Base-by-base conservation (phyloP, 2,329 filamentous ascomycete genomes). In the Mycogone perniciosa region DNA sequence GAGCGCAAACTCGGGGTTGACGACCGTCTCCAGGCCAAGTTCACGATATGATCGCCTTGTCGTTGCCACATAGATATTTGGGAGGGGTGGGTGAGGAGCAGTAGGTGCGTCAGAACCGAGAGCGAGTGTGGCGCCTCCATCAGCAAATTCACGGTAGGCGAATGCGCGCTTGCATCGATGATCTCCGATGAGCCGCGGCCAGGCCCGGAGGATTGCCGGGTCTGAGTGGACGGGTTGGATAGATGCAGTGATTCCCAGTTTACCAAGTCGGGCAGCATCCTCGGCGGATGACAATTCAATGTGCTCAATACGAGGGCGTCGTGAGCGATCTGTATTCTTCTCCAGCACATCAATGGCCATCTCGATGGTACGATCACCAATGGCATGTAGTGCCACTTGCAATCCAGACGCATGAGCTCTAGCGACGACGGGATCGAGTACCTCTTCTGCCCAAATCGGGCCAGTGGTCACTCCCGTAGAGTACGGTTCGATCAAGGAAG, bases 351-450 rank as follows among this genome's bases (percentile, higher is more conserved):
- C 76, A 52, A 85, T 73, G 6, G 80, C 81, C 54, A 76, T 77
- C 37, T 66, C 69, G 30, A 84, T 71, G 1, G 82, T 80, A 13
- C 69, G 68, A 59, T 86, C 81, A 38, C 82, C 82, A 51, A 86
- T 86, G 39, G 82, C 82, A 57, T 86, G 82, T 7, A 86, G 69
- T 0, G 82, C 82, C 35, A 79, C 76, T 60, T 86, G 82, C 37
- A 86, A 62, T 1, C 76, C 76, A 1, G 73, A 73, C 3, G 66
- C 67, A 41, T 76, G 73, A 2, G 81, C 81, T n/a, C 70, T 71
- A 8, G 70, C 64, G 1, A 86, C 75, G 0, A 84, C 76, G 0
- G 74, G 73, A 4, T 69, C 69, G 5, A 85, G 70, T 54, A 77
- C 73, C 11, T 71, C 69, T 2, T 68, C 64, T 0, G 71, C 67